Evolutionary conservation across 2,329 filamentous ascomycete species (phyloP).

Genomic region (Colletotrichum gigasporum): DNA sequence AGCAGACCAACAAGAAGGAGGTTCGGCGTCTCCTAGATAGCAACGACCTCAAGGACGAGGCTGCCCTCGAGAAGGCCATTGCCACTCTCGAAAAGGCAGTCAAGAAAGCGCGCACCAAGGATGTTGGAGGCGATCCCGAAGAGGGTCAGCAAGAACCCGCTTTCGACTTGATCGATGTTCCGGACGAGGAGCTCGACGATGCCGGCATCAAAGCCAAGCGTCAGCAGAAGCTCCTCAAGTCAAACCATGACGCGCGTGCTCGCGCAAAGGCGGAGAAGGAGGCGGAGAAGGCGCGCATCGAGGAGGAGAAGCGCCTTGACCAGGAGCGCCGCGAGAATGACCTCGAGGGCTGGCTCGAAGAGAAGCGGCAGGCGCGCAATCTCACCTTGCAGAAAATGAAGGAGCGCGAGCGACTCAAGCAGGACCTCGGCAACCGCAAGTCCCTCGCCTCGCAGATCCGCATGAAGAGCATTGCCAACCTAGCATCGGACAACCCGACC

Average conservation of each 20-base stretch:
- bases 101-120: slow-evolving; percentile 89
- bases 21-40: slow-evolving; percentile 84
- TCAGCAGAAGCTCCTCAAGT: slow-evolving; percentile 91
- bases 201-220: slow-evolving; percentile 91
- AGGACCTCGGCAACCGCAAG: slow-evolving; percentile 95
- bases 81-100: slow-evolving; percentile 92
- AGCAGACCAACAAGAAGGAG: slow-evolving; percentile 86
- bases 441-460: slow-evolving; percentile 95
- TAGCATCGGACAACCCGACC: slow-evolving; percentile 86
- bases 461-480: slow-evolving; percentile 97
- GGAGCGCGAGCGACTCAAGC: slow-evolving; percentile 90
- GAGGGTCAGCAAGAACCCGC: slow-evolving; percentile 84
- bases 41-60: slow-evolving; percentile 92
- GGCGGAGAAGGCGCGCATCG: slow-evolving; percentile 84
- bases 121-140: slow-evolving; percentile 83
- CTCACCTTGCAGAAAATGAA: slow-evolving; percentile 84
- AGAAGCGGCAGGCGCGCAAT: slow-evolving; percentile 79
- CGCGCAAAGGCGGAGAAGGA: slow-evolving; percentile 98
- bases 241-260: slow-evolving; percentile 90
- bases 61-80: slow-evolving; percentile 82
- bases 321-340: slow-evolving; percentile 85
- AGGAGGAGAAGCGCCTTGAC: slow-evolving; percentile 85
- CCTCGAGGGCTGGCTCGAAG: slow-evolving; percentile 86
- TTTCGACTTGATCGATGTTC: slow-evolving; percentile 87
- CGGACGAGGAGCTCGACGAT: slow-evolving; percentile 94